A percentile compares a stretch with the other conserved stretches of the same genome.
These are phyloP conservation scores for Candida tammaniensis DNA, from an alignment of 805 yeast species.

Conservation along the genomic window DNA sequence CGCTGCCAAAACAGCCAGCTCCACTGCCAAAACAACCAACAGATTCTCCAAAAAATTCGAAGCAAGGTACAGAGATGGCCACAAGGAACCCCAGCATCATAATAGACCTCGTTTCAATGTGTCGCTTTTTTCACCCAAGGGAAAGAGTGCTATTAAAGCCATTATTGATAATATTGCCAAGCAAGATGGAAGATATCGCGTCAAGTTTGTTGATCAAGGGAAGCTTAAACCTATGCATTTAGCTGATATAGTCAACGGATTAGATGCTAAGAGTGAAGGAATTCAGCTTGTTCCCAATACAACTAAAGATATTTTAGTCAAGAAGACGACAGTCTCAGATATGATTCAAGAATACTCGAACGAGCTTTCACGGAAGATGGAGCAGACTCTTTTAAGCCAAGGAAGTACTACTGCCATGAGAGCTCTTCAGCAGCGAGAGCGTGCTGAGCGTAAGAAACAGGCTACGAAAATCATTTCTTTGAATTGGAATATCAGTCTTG, in stretches of 20 bases:
- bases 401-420: constrained; percentile 33
- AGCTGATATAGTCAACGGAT: constrained; percentile 29
- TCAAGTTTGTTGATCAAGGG: constrained; percentile 26
- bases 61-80: background rate
- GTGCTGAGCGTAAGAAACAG: constrained; percentile 34
- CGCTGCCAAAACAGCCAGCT: no score
- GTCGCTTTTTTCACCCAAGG: constrained; percentile 28
- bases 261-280: constrained; percentile 18
- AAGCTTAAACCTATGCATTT: constrained; percentile 21
- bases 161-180: constrained; percentile 22
- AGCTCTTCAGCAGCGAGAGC: constrained; percentile 25
- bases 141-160: constrained; percentile 24
- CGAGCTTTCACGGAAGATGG: constrained; percentile 29
- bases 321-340: constrained; percentile 21
- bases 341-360: constrained; percentile 34
- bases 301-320: constrained; percentile 15
- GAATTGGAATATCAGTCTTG: constrained; percentile 36
- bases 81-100: background rate
- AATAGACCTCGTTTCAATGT: no score
- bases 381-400: constrained; percentile 27
- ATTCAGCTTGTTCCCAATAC: constrained; percentile 9
- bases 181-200: constrained; percentile 19
- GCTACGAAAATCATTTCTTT: constrained; percentile 30
- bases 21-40: background rate
- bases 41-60: constrained; percentile 3